phyloP scores from a whole-genome alignment of 2,329 filamentous ascomycete genomes.

The Colletotrichum tofieldiae region DNA sequence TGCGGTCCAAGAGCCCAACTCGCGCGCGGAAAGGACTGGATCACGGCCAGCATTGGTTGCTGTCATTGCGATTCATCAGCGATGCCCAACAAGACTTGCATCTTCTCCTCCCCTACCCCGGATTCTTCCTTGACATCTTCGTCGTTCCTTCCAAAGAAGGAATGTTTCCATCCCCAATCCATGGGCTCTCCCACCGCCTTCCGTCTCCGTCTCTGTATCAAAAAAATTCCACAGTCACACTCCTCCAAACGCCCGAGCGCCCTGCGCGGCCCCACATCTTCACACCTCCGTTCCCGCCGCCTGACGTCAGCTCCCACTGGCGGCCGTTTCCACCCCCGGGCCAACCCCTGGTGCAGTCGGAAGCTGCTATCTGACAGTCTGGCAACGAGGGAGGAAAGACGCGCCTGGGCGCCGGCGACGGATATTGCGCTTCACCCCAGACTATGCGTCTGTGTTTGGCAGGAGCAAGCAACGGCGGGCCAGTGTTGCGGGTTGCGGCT shows the following conservation, averaged over 20 bases:
- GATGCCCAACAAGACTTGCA: background rate
- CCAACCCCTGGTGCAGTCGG: background rate
- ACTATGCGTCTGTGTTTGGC: background rate
- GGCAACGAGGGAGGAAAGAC: background rate
- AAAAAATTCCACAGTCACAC: too few relatives aligned
- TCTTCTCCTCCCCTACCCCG: background rate
- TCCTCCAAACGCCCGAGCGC: background rate
- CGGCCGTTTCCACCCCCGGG: too few relatives aligned
- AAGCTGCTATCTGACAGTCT: background rate
- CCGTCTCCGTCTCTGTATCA: background rate
- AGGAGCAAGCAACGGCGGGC: background rate
- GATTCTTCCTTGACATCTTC: background rate
- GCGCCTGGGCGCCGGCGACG: background rate
- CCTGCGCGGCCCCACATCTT: background rate
- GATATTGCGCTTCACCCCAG: background rate
- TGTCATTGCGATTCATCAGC: background rate
- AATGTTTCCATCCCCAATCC: background rate
- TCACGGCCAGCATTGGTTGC: background rate
- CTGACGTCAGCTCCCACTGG: slow-evolving; percentile 3
- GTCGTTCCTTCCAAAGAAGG: background rate
- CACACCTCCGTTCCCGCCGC: background rate
- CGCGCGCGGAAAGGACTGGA: background rate
- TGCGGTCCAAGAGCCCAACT: background rate
- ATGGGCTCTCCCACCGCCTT: slow-evolving; percentile 1
- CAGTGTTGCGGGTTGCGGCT: background rate